Evolutionary conservation across 495 filamentous ascomycete species (phyloP).

Genomic region (Geoglossum glabrum): DNA sequence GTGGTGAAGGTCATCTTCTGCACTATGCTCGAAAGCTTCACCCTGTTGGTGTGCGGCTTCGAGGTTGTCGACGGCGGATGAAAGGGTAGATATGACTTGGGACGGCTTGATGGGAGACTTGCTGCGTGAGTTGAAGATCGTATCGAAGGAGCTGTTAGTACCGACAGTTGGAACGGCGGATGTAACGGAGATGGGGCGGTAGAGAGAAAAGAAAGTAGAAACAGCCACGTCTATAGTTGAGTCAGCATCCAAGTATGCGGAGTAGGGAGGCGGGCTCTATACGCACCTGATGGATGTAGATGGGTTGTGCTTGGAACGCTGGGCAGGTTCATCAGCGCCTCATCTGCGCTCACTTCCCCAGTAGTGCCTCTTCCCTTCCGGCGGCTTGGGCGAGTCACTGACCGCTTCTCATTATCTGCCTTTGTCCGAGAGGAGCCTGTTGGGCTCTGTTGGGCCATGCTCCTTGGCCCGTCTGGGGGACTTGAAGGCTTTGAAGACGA

Average conservation of each 20-base stretch:
- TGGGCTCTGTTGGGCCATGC: conserved; percentile 1
- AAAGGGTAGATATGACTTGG: conserved; percentile 63
- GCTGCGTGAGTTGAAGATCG: conserved; percentile 48
- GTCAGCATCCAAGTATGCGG: conserved; percentile 3
- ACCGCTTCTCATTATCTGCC: conserved; percentile 1
- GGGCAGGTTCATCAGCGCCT: conserved; percentile 39
- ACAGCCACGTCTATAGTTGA: conserved; percentile 50
- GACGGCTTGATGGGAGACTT: conserved; percentile 26
- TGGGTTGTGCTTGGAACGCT: conserved; percentile 73
- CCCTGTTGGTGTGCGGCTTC: conserved; percentile 28
- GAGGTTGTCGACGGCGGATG: conserved; percentile 47
- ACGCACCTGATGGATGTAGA: conserved; percentile 49
- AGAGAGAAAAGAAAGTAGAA: conserved; percentile 86
- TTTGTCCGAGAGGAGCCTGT: background rate
- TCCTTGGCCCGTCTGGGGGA: conserved; percentile 1
- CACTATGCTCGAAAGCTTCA: background rate
- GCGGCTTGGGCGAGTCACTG: conserved; percentile 3
- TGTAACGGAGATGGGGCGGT: conserved; percentile 81
- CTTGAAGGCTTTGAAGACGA: conserved; percentile 8
- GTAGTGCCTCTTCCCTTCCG: conserved; percentile 21
- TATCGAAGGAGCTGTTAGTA: conserved; percentile 51
- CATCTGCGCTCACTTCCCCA: conserved; percentile 10
- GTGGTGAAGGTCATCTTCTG: conserved; percentile 23
- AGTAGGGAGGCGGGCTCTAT: background rate
- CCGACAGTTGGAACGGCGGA: conserved; percentile 53